Conservation (phyloP, 352 stramenopile species). For the Pythium phragmitis region DNA sequence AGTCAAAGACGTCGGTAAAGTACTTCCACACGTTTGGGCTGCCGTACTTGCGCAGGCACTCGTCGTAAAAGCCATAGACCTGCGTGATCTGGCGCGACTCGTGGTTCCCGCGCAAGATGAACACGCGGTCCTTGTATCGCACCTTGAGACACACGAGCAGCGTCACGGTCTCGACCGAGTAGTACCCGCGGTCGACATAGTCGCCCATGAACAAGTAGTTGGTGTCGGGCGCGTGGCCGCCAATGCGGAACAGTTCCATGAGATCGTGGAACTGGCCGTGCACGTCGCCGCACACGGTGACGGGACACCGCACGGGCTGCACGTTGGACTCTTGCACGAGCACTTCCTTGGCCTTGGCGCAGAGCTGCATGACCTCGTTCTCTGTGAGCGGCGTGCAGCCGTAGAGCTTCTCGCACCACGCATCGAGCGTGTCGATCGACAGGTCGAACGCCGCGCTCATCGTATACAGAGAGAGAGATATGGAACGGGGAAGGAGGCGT, state of each 20-base stretch:
- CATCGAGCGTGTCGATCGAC: conserved; percentile 89
- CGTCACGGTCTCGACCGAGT: conserved; percentile 92
- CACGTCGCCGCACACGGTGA: conserved; percentile 93
- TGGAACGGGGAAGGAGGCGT: background rate
- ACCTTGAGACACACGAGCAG: conserved; percentile 94
- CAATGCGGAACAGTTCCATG: conserved; percentile 78
- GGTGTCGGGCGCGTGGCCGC: conserved; percentile 86
- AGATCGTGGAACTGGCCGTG: conserved; percentile 72
- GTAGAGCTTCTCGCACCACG: conserved; percentile 94
- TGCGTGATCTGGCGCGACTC: conserved; percentile 96
- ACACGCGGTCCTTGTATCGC: conserved; percentile 91
- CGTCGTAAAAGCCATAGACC: conserved; percentile 98
- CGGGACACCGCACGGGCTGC: conserved; percentile 93
- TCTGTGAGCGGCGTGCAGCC: conserved; percentile 94
- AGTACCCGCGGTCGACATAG: conserved; percentile 99
- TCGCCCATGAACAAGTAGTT: conserved; percentile 99
- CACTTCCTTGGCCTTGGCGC: conserved; percentile 94
- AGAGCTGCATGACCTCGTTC: conserved; percentile 95
- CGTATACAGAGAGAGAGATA: conserved; percentile 24
- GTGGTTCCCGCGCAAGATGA: conserved; percentile 92
- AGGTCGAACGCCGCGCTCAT: conserved; percentile 74
- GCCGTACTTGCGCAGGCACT: conserved; percentile 99
- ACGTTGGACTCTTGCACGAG: conserved; percentile 98
- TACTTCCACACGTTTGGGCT: conserved; percentile 71
- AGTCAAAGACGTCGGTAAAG: conserved; percentile 93